Base-by-base conservation (phyloP, 2,329 filamentous ascomycete genomes). In the Hypoxylon sp. region DNA sequence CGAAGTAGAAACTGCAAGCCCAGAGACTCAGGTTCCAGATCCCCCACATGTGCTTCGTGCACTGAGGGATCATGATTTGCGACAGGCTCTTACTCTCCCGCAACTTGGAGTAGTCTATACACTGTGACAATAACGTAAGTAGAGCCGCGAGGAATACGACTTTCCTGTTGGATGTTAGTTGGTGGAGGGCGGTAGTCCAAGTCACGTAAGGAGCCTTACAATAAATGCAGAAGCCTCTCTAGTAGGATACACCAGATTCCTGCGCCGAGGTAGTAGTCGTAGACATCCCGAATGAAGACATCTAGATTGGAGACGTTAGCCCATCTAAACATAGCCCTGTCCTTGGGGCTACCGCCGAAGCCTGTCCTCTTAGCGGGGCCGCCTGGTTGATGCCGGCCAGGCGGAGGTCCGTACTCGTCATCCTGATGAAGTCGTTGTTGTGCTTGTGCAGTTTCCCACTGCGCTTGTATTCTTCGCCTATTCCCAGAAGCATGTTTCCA, bases 241-340 rank as follows among this genome's bases (percentile, higher is more conserved):
- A 94, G 83, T 10, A 95, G 74, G 56, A 97, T 97, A 59, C 92
- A 96, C 85, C 89, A 93, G 37, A 97, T 87, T 0, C 94, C 94
- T 67, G 92, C 90, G 1, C 90, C 91, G 53, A 90, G 82, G 73
- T 91, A 97, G 77, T 97, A 97, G 68, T 91, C 85, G 75, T 97
- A 97, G 3, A 97, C 92, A 65, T 87, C 91, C 57, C 87, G 86
- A 73, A 97, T 88, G 75, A 97, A 97, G 71, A 88, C 90, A 77
- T 97, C 94, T 55, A 97, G 82, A 73, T 97, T 95, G 37, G 91
- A 88, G 59, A 95, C 92, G 73, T 97, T 97, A 56, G 92, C 92
- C 91, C 94, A 97, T 78, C 92, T 87, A 90, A 93, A 97, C 81
- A 97, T 87, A 3, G 94, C 93, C 76, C 89, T 91, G 73, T 94